Percentiles rank a stretch among this genome's conserved stretches.
phyloP scores from a whole-genome alignment of 805 yeast genomes.

The Grigorovia yakushimaensis region DNA sequence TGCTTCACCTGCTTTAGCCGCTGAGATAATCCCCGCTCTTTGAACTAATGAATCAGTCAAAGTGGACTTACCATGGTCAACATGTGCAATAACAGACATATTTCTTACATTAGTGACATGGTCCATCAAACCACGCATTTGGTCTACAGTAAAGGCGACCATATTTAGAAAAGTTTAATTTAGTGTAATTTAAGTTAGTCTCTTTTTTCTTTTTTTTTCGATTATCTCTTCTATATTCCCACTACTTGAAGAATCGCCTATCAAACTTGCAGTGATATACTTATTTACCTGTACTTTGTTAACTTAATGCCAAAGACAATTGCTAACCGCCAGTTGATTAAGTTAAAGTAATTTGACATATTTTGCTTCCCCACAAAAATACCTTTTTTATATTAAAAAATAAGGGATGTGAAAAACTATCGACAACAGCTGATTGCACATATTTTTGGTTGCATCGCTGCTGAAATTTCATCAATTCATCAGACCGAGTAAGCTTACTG shows the following conservation, averaged over 20 bases:
- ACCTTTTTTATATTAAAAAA: not conserved
- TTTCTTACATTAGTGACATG: constrained; percentile 98
- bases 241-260: not conserved
- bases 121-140: constrained; percentile 99
- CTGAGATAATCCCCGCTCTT: constrained; percentile 98
- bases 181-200: constrained; percentile 29
- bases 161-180: constrained; percentile 8
- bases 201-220: not conserved
- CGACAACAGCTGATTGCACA: not conserved
- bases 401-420: not conserved
- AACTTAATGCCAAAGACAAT: not conserved
- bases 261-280: too few species aligned
- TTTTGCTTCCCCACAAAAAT: not conserved
- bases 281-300: not conserved
- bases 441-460: not conserved
- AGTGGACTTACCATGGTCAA: constrained; percentile 99
- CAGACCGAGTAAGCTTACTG: constrained; percentile 71
- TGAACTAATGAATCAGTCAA: constrained; percentile 98
- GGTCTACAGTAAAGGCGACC: constrained; percentile 57
- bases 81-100: constrained; percentile 99
- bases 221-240: not conserved
- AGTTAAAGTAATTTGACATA: not conserved
- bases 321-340: too few species aligned
- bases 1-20: constrained; percentile 99
- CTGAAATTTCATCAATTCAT: too few species aligned